phyloP scores from a whole-genome alignment of 140 eudicot species.

The Erigeron philadelphicus region DNA sequence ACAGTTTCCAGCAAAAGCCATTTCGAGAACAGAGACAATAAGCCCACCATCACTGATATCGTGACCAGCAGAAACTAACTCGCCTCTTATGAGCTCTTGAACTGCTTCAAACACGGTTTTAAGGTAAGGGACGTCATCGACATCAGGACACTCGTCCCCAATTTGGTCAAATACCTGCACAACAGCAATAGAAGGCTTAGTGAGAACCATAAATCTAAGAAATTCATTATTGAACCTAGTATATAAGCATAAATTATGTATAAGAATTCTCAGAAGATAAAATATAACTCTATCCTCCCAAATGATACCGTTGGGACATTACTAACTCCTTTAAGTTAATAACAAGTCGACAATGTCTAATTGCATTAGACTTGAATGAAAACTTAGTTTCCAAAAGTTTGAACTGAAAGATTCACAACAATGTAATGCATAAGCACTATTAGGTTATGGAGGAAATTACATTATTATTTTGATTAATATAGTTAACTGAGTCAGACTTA shows the following conservation, averaged over 20 bases:
- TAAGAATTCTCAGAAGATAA: no score
- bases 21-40: conserved; percentile 60
- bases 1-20: conserved; percentile 97
- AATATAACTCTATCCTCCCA: no score
- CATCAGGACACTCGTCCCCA: conserved; percentile 82
- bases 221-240: neutral
- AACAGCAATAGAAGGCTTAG: neutral
- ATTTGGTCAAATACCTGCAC: conserved; percentile 78
- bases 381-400: neutral
- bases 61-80: conserved; percentile 80
- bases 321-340: no score
- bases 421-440: no score
- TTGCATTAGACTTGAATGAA: no score
- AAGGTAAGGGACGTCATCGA: conserved; percentile 75
- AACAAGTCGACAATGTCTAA: no score
- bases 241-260: neutral
- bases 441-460: neutral
- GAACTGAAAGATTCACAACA: neutral
- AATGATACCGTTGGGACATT: no score
- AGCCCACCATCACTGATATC: conserved; percentile 94
- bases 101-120: conserved; percentile 68
- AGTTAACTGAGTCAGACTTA: no score
- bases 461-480: no score
- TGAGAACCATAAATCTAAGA: neutral
- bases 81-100: conserved; percentile 65